Base-by-base conservation (phyloP, 345 rosid genomes). In the Gossypium bickii region DNA sequence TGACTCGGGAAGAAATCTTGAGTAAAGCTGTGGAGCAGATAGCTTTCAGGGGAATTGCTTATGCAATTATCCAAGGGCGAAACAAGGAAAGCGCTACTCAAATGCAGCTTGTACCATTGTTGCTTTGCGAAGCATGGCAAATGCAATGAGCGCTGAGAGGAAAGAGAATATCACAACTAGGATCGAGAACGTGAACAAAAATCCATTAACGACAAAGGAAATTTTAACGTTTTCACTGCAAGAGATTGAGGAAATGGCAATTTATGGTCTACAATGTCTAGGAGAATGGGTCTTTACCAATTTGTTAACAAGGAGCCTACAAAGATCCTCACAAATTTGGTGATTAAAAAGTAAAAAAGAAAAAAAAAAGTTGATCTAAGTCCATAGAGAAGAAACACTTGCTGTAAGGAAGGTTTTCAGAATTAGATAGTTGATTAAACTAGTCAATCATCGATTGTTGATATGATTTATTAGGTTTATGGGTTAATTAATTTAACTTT, bases 21-120 rank as follows among this genome's bases (percentile, higher is more conserved):
- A 97, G 97, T 17, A 92, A 94, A 80, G 89, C 98, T 9, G 98
- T 94, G 1, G 97, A 94, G 47, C 98, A 94, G 82, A 86, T 94
- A 70, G 97, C 98, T 62, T 94, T 94, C 12, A 58, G 97, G 97
- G 25, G 98, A 43, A 87, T 92, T 59, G 98, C 98, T 17, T 92
- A 94, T 5, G 94, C 95, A 15, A 89, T 94, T 83, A 90, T 94
- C 75, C 97, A 92, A 58, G 97, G 97, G 25, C 86, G 97, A 80
- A 90, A 86, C 82, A 94, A 87, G 81, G 97, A 92, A 80, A 88
- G 88, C 16, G 98, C 97, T 1, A 86, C 68, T 88, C 97, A 3
- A 94, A 89, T 57, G 98, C 97, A 13, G 95, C 94, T 20, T 87
- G 95, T 2, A 90, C 94, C 34, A 73, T 94, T 70, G 89, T 94